A percentile compares a stretch with the other conserved stretches of the same genome.
These are phyloP conservation scores for Alternaria sp. DNA, from an alignment of 2,329 filamentous ascomycete genomes.

Conservation along the genomic window DNA sequence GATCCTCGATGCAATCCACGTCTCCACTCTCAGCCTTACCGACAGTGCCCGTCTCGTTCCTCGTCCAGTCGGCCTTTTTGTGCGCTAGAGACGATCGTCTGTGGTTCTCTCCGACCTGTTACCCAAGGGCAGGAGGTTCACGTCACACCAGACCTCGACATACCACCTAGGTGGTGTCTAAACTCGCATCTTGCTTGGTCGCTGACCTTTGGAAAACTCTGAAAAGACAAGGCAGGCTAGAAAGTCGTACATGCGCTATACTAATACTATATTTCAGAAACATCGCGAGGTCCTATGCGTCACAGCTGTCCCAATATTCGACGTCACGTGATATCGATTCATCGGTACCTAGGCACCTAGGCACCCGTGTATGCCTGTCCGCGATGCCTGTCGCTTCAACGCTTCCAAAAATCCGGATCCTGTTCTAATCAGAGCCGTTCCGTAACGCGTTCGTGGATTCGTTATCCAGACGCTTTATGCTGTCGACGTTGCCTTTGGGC, in stretches of 20 bases:
- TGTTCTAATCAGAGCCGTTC: neutral
- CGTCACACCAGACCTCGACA: neutral
- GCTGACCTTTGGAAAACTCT: neutral
- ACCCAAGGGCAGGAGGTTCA: neutral
- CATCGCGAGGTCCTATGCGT: neutral
- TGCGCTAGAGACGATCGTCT: neutral
- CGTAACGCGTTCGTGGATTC: neutral
- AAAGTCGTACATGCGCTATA: neutral
- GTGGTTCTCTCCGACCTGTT: neutral
- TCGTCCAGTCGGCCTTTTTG: neutral
- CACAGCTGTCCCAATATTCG: neutral
- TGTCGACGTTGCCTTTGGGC: too few species aligned
- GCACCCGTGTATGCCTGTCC: neutral
- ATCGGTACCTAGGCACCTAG: neutral
- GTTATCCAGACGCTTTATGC: neutral
- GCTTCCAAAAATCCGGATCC: neutral
- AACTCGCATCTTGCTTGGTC: neutral
- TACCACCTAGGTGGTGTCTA: neutral
- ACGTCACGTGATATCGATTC: neutral
- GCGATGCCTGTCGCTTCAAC: neutral
- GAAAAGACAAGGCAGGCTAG: neutral
- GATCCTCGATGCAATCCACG: constrained; percentile 25
- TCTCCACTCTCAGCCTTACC: constrained; percentile 25
- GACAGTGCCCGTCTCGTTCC: neutral
- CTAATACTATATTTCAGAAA: neutral